Conservation (phyloP, 805 yeast genomes). For the Starmerella stigmatis region DNA sequence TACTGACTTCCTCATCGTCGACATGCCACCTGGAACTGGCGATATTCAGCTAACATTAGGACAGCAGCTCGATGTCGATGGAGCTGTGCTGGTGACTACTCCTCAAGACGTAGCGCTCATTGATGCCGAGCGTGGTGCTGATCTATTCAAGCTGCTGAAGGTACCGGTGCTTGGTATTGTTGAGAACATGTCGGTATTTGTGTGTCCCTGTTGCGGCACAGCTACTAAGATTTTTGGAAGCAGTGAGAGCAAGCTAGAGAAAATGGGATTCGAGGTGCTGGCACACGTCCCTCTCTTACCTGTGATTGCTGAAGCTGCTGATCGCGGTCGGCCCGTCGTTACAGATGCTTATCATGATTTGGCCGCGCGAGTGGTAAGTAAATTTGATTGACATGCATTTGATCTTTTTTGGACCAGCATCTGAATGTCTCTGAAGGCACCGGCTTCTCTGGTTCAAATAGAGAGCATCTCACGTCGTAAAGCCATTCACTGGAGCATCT, state of each 20-base stretch:
- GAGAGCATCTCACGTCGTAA: too few species aligned
- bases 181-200: conserved; percentile 69
- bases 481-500: too few species aligned
- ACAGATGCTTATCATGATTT: conserved; percentile 12
- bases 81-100: conserved; percentile 73
- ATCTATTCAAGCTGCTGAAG: conserved; percentile 62
- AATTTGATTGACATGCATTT: too few species aligned
- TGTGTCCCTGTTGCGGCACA: conserved; percentile 67
- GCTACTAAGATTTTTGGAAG: conserved; percentile 65
- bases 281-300: conserved; percentile 61
- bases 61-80: conserved; percentile 64
- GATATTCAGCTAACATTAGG: conserved; percentile 77
- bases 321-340: conserved; percentile 50
- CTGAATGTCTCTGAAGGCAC: too few species aligned
- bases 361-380: conserved; percentile 15
- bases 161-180: conserved; percentile 69
- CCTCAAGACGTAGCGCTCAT: conserved; percentile 77
- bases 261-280: conserved; percentile 38
- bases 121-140: conserved; percentile 70
- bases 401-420: too few species aligned
- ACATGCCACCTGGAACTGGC: conserved; percentile 90
- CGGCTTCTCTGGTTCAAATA: too few species aligned
- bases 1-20: conserved; percentile 56
- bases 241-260: conserved; percentile 41
- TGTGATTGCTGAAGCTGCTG: conserved; percentile 50